phyloP scores from a whole-genome alignment of 768 basidiomycete genomes.

The Tricholoma furcatifolium region DNA sequence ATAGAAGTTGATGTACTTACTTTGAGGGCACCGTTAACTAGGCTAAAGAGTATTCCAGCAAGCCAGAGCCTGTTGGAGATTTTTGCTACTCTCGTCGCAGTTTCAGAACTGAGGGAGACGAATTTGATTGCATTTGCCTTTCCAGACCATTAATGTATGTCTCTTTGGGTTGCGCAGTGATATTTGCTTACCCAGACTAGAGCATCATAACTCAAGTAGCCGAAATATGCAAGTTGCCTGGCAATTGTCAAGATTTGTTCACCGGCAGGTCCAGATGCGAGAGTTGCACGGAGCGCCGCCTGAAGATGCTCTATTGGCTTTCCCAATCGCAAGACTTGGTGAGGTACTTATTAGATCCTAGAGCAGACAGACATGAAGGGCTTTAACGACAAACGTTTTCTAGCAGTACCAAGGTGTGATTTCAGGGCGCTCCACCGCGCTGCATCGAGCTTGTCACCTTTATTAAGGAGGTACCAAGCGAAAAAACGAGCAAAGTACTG shows the following conservation, averaged over 20 bases:
- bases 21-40: conserved; percentile 69
- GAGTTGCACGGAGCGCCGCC: conserved; percentile 73
- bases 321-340: conserved; percentile 86
- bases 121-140: conserved; percentile 71
- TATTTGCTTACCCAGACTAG: conserved; percentile 72
- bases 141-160: neutral
- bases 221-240: conserved; percentile 86
- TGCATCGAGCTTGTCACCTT: conserved; percentile 70
- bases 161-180: neutral
- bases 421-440: conserved; percentile 85
- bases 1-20: conserved; percentile 30
- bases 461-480: conserved; percentile 74
- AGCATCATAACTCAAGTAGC: conserved; percentile 81
- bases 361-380: neutral
- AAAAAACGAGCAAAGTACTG: conserved; percentile 92
- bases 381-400: conserved; percentile 65
- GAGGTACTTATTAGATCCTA: conserved; percentile 1
- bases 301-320: conserved; percentile 95
- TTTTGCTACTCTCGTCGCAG: conserved; percentile 57
- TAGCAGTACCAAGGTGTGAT: conserved; percentile 74
- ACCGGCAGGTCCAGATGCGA: conserved; percentile 49
- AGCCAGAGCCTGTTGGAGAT: conserved; percentile 86
- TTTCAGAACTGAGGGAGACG: conserved; percentile 57
- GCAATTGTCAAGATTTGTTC: conserved; percentile 81
- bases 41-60: conserved; percentile 79